A percentile compares a stretch with the other conserved stretches of the same genome.
phyloP scores from a whole-genome alignment of 331 rosid species.

The Rhamnella rubrinervis region DNA sequence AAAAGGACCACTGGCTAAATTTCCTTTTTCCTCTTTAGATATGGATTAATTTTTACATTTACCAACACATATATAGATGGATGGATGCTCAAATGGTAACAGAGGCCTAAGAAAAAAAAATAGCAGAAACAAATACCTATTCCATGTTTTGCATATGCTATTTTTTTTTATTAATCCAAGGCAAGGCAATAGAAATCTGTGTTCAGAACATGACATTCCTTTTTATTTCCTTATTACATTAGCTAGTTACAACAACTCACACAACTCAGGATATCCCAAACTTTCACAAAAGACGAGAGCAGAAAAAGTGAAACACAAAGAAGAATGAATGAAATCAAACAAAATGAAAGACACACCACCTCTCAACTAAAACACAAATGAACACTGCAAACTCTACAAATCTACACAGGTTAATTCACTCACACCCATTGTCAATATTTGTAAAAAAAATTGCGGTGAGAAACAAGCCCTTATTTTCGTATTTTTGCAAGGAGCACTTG shows the following conservation, averaged over 20 bases:
- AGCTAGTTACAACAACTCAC: constrained; percentile 16
- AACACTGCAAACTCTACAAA: constrained; percentile 54
- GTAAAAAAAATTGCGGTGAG: neutral
- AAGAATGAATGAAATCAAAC: constrained; percentile 44
- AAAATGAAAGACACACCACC: constrained; percentile 40
- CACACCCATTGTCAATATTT: neutral
- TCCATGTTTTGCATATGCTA: neutral
- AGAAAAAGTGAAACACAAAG: constrained; percentile 14
- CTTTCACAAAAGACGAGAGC: constrained; percentile 17
- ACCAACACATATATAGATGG: too few relatives aligned
- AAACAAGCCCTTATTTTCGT: constrained; percentile 26
- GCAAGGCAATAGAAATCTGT: neutral
- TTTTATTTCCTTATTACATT: constrained; percentile 25
- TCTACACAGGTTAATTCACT: constrained; percentile 9
- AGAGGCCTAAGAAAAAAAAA: neutral
- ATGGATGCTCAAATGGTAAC: too few relatives aligned
- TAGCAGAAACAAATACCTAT: neutral
- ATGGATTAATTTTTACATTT: too few relatives aligned
- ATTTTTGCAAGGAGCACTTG: constrained; percentile 38
- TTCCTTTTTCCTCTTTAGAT: too few relatives aligned
- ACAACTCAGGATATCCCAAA: constrained; percentile 14
- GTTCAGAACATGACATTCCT: constrained; percentile 4
- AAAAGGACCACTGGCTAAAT: too few relatives aligned
- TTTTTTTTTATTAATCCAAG: neutral
- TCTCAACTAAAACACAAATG: constrained; percentile 37